A percentile compares a stretch with the other conserved stretches of the same genome.
These are phyloP conservation scores for Hymenoscyphus salicellus DNA, from an alignment of 2,329 filamentous ascomycete genomes.

Conservation along the genomic window DNA sequence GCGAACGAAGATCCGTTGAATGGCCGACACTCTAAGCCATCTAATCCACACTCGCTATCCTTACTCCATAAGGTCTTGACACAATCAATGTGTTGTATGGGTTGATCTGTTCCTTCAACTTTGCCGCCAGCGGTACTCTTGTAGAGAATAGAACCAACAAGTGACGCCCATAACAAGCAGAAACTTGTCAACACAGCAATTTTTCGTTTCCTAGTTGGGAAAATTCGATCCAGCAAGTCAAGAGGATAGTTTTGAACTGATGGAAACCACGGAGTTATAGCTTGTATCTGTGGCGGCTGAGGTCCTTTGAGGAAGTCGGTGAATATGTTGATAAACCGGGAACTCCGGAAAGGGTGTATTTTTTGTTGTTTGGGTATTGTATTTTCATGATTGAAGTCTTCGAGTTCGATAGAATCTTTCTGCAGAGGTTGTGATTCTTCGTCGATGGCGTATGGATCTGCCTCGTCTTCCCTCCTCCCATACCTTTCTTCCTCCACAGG, in stretches of 20 bases:
- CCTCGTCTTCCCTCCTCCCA: not conserved
- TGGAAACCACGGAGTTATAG: not conserved
- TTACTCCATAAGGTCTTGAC: conserved; percentile 66
- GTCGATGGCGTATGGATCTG: not conserved
- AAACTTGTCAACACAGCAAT: not conserved
- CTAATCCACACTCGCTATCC: conserved; percentile 69
- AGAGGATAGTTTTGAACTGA: not conserved
- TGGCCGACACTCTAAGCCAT: conserved; percentile 71
- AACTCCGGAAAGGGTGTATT: not conserved
- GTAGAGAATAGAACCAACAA: not conserved
- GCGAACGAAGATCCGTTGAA: conserved; percentile 67
- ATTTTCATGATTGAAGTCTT: not conserved
- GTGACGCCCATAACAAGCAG: not conserved
- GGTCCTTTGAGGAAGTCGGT: not conserved
- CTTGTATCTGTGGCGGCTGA: not conserved
- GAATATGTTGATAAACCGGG: not conserved
- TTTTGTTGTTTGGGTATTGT: not conserved
- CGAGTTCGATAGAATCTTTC: not conserved
- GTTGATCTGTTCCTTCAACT: not conserved
- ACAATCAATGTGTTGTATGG: conserved; percentile 54
- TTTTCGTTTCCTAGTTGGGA: not conserved
- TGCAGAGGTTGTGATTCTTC: conserved; percentile 4
- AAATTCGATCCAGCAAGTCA: not conserved
- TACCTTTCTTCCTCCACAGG: not conserved
- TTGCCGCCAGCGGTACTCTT: not conserved